These are phyloP conservation scores for Sinapis alba DNA, from an alignment of 441 rosid genomes.

Conservation along the genomic window DNA sequence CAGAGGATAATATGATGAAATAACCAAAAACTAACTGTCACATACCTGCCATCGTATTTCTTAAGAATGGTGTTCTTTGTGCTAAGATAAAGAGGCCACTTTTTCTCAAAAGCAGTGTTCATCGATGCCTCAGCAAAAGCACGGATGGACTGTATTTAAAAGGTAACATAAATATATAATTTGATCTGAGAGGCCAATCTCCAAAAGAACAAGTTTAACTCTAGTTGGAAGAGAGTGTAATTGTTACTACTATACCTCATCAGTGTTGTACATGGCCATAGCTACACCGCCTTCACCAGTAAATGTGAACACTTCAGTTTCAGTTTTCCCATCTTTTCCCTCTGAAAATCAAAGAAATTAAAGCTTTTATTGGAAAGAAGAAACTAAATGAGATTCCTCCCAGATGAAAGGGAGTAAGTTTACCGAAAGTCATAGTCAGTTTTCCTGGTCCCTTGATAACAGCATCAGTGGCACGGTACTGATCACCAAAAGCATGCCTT, in stretches of 20 bases:
- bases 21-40: not conserved
- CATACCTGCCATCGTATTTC: slow-evolving; percentile 98
- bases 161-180: slow-evolving; percentile 4
- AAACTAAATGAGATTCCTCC: not conserved
- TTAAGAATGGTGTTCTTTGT: slow-evolving; percentile 98
- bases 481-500: slow-evolving; percentile 98
- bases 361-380: not conserved
- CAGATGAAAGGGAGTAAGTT: not conserved
- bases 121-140: slow-evolving; percentile 97
- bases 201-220: slow-evolving; percentile 13
- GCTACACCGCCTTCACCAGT: slow-evolving; percentile 89
- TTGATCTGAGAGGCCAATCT: not conserved
- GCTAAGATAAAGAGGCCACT: slow-evolving; percentile 99
- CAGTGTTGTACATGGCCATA: slow-evolving; percentile 88
- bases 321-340: slow-evolving; percentile 63
- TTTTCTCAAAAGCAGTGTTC: slow-evolving; percentile 92
- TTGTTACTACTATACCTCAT: slow-evolving; percentile 56
- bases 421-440: slow-evolving; percentile 90
- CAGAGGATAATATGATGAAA: not conserved
- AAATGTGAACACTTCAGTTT: slow-evolving; percentile 78
- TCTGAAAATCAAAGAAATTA: slow-evolving; percentile 54
- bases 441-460: slow-evolving; percentile 89
- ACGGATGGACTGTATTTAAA: slow-evolving; percentile 70
- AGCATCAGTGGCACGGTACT: slow-evolving; percentile 88
- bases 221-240: not conserved